These are phyloP conservation scores for Aschersonia sp. DNA, from an alignment of 2,329 filamentous ascomycete genomes.

Conservation along the genomic window DNA sequence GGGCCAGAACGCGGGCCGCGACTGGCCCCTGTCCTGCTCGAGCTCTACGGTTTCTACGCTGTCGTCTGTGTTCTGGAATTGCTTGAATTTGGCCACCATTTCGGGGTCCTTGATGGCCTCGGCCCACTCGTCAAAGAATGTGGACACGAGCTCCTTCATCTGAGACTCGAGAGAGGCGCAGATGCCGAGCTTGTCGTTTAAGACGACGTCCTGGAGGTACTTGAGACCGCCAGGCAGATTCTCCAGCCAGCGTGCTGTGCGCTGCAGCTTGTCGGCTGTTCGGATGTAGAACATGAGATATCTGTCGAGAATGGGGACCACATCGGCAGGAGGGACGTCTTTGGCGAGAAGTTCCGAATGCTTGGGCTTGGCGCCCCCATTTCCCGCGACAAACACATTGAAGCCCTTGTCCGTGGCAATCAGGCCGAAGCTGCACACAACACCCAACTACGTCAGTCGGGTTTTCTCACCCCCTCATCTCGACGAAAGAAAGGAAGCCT, in stretches of 20 bases:
- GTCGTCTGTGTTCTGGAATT: conserved; percentile 76
- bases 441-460: not conserved
- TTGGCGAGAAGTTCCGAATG: conserved; percentile 76
- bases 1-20: conserved; percentile 64
- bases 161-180: conserved; percentile 71
- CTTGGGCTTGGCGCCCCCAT: conserved; percentile 72
- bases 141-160: conserved; percentile 72
- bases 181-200: conserved; percentile 78
- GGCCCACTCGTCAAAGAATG: conserved; percentile 86
- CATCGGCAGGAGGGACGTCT: conserved; percentile 69
- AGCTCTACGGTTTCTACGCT: conserved; percentile 53
- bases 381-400: conserved; percentile 84
- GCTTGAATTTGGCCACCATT: conserved; percentile 54
- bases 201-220: conserved; percentile 68
- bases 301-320: conserved; percentile 72
- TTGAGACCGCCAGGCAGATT: conserved; percentile 67
- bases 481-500: conserved; percentile 12
- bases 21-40: conserved; percentile 57
- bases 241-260: conserved; percentile 81
- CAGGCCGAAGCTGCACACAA: conserved; percentile 53
- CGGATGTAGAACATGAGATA: conserved; percentile 91
- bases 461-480: not conserved
- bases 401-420: conserved; percentile 88
- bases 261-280: conserved; percentile 78
- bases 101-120: conserved; percentile 60